Evolutionary conservation across 495 filamentous ascomycete species (phyloP), one percentile per base, ranked within the genome.

Genomic region (Ascodesmis nigricans): DNA sequence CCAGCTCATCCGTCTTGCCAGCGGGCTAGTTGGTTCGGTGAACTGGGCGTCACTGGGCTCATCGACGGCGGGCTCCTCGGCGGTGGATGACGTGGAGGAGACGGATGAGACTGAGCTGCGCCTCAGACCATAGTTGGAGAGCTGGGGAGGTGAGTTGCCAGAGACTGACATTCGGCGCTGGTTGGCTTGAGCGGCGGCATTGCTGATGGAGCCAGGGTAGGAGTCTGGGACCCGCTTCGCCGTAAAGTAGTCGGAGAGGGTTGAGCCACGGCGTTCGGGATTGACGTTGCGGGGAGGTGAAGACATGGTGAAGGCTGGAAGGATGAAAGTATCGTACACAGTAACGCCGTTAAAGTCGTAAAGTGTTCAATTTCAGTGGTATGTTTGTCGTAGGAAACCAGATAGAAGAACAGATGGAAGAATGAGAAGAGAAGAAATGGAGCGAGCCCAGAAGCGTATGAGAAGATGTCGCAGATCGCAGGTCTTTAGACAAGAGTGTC

Each of bases 1-100:
- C 52, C 91, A 87, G 50, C 83, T 92, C 60, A 91, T 69, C 14
- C 87, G 73, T 31, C 87, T 71, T 6, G 69, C 67, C 52, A 91
- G 90, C 10, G 80, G 79, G 3, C 75, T 75, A 29, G 55, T 66
- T 21, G 78, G 67, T 5, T 64, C 61, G 17, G 29, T 31, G 53
- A 60, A 24, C 50, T 55, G 31, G 49, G 58, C 33, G 44, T 50
- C 44, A 49, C 73, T 79, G 25, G 67, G 68, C 30, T 52, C 87
- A 35, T 93, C 87, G 27, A 83, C 65, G 27, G 82, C 75, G 40
- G 63, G 80, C 54, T 93, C 87, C 45, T 93, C 81, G n/a, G 71
- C 75, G 35, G 73, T 69, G n/a, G 71, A 71, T 44, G 67, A 67
- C 21, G 67, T 73, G 27, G 74, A 75, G 26, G 71, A 73, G 19